These are phyloP conservation scores for Colletotrichum plurivorum DNA, from an alignment of 2,329 filamentous ascomycete genomes.

Conservation along the genomic window DNA sequence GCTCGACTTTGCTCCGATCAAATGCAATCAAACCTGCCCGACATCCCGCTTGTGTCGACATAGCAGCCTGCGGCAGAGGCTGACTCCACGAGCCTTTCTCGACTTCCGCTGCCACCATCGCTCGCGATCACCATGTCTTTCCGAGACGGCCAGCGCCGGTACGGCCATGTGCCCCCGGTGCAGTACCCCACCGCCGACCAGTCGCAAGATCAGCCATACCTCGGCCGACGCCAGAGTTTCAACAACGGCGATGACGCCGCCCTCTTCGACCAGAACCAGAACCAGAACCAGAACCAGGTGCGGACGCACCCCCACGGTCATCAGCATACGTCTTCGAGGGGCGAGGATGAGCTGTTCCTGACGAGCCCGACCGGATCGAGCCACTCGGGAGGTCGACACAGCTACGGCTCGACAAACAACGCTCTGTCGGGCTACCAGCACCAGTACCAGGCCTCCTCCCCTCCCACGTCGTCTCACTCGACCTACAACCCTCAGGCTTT, in stretches of 20 bases:
- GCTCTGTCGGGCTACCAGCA: conserved; percentile 67
- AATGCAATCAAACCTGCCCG: conserved; percentile 25
- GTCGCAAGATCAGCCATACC: conserved; percentile 54
- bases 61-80: conserved; percentile 28
- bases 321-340: conserved; percentile 49
- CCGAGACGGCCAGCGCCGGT: conserved; percentile 73
- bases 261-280: conserved; percentile 47
- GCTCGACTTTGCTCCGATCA: conserved; percentile 31
- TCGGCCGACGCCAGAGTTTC: conserved; percentile 76
- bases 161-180: conserved; percentile 76
- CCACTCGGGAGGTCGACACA: conserved; percentile 46
- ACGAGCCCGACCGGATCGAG: conserved; percentile 59
- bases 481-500: conserved; percentile 82
- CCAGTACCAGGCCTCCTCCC: conserved; percentile 62
- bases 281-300: conserved; percentile 28
- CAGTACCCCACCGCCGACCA: conserved; percentile 70
- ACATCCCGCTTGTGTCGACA: conserved; percentile 25
- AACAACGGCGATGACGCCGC: conserved; percentile 80
- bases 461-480: conserved; percentile 61
- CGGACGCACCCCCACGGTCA: conserved; percentile 35
- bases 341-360: conserved; percentile 76
- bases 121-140: conserved; percentile 69
- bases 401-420: conserved; percentile 61
- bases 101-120: conserved; percentile 1
- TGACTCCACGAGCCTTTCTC: conserved; percentile 9